Evolutionary conservation across 306 rosid genomes (phyloP).

Genomic region (Begonia peltatifolia): DNA sequence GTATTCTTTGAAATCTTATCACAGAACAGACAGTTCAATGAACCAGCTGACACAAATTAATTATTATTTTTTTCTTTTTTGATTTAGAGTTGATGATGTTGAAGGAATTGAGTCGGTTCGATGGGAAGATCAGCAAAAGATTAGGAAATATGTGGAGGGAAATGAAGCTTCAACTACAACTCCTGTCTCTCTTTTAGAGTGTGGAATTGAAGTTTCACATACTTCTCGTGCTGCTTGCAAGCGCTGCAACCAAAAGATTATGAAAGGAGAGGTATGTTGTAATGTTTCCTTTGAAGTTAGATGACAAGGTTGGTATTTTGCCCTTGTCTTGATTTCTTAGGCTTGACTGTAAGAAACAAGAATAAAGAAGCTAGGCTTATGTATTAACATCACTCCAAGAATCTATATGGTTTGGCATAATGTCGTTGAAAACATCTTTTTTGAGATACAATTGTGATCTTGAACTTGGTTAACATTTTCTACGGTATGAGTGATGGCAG

Average conservation of each 20-base stretch:
- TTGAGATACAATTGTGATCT: too few species aligned
- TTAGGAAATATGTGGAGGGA: slow-evolving; percentile 55
- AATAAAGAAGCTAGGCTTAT: too few species aligned
- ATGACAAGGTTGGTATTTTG: too few species aligned
- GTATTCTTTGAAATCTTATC: slow-evolving; percentile 7
- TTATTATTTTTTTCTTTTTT: not conserved
- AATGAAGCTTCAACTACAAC: slow-evolving; percentile 14
- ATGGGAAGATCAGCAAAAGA: slow-evolving; percentile 91
- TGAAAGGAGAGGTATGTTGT: slow-evolving; percentile 62
- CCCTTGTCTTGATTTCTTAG: too few species aligned
- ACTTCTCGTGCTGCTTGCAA: slow-evolving; percentile 80
- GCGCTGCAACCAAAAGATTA: slow-evolving; percentile 54
- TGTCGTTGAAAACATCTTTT: too few species aligned
- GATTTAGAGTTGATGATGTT: slow-evolving; percentile 60
- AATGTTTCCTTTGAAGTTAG: not conserved
- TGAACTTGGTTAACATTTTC: too few species aligned
- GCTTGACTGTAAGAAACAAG: too few species aligned
- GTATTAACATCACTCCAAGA: too few species aligned
- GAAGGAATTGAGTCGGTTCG: slow-evolving; percentile 77
- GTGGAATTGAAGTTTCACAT: slow-evolving; percentile 58
- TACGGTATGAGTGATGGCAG: too few species aligned
- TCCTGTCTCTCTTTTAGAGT: slow-evolving; percentile 16
- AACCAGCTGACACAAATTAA: too few species aligned
- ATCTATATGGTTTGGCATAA: too few species aligned
- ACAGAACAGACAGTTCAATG: too few species aligned